Conservation (phyloP, 371 early-diverging fungal species). For the Lichtheimia corymbifera region DNA sequence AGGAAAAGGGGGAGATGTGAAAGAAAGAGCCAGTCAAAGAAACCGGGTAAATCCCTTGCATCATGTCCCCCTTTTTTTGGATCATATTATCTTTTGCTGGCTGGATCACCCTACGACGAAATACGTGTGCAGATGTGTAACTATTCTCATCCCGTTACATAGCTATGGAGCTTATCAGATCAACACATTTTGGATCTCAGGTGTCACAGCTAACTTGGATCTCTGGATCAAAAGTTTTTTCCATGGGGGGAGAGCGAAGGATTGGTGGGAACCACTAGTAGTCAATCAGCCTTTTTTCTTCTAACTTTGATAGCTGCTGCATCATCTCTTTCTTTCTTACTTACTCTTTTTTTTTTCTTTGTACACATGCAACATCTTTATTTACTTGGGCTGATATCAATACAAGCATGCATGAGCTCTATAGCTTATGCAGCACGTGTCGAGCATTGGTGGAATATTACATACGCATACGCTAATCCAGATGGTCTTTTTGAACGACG, state of each 20-base stretch:
- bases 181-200: not conserved
- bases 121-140: too few species aligned
- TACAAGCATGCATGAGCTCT: not conserved
- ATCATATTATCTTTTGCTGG: not conserved
- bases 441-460: conserved; percentile 71
- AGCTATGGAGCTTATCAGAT: not conserved
- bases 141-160: too few species aligned
- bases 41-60: not conserved
- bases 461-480: conserved; percentile 67
- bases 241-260: too few species aligned
- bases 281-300: not conserved
- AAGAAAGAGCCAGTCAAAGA: not conserved
- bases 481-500: conserved; percentile 64
- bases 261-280: too few species aligned
- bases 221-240: not conserved
- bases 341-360: conserved; percentile 12
- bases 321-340: conserved; percentile 5
- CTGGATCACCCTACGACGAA: too few species aligned
- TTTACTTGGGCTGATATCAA: conserved; percentile 5
- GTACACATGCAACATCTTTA: conserved; percentile 9
- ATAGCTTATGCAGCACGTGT: conserved; percentile 54
- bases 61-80: not conserved
- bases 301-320: not conserved
- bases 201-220: not conserved
- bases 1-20: conserved; percentile 7